A percentile compares a stretch with the other conserved stretches of the same genome.
Evolutionary conservation across 2,329 filamentous ascomycete genomes (phyloP).

Genomic region (Penicillium sp.): DNA sequence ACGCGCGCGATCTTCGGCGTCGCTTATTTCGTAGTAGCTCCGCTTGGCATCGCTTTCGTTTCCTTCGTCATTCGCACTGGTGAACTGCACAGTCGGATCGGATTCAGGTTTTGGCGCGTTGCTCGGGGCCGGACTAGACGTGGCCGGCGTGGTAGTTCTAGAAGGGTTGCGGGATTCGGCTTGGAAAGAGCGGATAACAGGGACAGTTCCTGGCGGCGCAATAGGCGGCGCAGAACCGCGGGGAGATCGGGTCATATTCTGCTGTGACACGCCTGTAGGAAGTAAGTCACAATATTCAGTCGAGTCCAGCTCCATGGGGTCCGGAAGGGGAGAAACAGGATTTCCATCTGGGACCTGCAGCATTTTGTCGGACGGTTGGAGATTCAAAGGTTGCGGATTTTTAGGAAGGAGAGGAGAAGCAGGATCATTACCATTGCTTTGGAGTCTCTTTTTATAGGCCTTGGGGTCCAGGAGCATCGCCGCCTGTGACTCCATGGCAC

Average conservation of each 20-base stretch:
- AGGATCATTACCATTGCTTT: constrained; percentile 34
- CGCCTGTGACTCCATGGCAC: constrained; percentile 40
- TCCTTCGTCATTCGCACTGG: constrained; percentile 23
- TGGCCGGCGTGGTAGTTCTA: constrained; percentile 5
- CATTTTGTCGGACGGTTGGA: background rate
- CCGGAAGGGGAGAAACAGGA: background rate
- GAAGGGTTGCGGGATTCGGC: constrained; percentile 17
- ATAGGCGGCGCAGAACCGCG: constrained; percentile 10
- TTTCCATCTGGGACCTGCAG: too few relatives aligned
- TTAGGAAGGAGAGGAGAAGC: constrained; percentile 6
- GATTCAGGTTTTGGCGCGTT: constrained; percentile 9
- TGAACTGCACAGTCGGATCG: constrained; percentile 31
- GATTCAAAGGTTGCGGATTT: background rate
- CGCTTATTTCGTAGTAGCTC: constrained; percentile 30
- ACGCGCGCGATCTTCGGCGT: constrained; percentile 27
- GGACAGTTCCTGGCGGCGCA: constrained; percentile 27
- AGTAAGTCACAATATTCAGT: constrained; percentile 23
- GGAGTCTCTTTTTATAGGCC: constrained; percentile 37
- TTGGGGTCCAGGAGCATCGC: constrained; percentile 47
- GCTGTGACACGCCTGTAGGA: constrained; percentile 20
- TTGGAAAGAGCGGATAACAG: constrained; percentile 22
- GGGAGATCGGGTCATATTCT: constrained; percentile 16
- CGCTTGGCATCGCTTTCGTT: constrained; percentile 32
- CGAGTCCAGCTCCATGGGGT: constrained; percentile 14
- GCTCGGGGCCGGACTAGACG: constrained; percentile 19